Evolutionary conservation across 257 asterid genomes (phyloP).

Genomic region (Solanum boliviense): DNA sequence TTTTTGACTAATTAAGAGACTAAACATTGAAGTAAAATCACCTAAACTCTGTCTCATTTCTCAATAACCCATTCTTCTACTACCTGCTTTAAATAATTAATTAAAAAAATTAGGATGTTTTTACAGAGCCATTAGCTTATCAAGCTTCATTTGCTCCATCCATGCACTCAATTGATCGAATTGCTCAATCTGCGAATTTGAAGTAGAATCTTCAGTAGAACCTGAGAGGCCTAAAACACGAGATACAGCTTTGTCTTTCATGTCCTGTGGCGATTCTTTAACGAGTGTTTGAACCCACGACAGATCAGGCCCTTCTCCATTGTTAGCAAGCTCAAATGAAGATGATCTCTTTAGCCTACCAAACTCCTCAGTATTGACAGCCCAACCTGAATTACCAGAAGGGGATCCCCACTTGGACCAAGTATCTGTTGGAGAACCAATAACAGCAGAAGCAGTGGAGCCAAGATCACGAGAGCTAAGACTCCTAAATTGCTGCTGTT

Average conservation of each 20-base stretch:
- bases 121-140: conserved; percentile 56
- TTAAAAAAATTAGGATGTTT: background rate
- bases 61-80: conserved; percentile 28
- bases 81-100: conserved; percentile 29
- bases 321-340: conserved; percentile 49
- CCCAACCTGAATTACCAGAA: conserved; percentile 52
- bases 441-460: conserved; percentile 30
- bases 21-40: conserved; percentile 21
- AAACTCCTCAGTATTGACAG: conserved; percentile 20
- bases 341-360: conserved; percentile 46
- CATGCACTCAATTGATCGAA: conserved; percentile 48
- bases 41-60: conserved; percentile 9
- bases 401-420: conserved; percentile 66
- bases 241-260: conserved; percentile 25
- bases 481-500: conserved; percentile 55
- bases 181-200: conserved; percentile 26
- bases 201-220: conserved; percentile 14
- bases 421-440: conserved; percentile 33
- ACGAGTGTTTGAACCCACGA: conserved; percentile 92
- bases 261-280: conserved; percentile 62
- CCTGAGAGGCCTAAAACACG: conserved; percentile 15
- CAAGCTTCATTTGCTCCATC: conserved; percentile 75
- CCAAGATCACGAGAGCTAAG: conserved; percentile 73
- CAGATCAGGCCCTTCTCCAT: conserved; percentile 70
- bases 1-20: background rate